Evolutionary conservation across 345 rosid genomes (phyloP).

Genomic region (Arabis hirsuta): DNA sequence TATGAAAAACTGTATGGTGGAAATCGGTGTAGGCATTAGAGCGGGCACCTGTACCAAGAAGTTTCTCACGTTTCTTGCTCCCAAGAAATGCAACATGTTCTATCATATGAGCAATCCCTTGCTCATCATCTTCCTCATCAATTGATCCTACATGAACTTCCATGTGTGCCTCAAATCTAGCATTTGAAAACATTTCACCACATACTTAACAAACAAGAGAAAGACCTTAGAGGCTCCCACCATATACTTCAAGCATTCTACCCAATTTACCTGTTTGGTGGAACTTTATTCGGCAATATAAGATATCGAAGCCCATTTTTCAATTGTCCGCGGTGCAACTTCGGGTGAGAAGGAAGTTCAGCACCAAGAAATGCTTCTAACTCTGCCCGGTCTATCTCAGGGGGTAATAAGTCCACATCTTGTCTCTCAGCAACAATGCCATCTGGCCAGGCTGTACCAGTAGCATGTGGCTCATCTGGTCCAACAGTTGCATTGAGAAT

Average conservation of each 20-base stretch:
- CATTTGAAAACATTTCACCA: slow-evolving; percentile 34
- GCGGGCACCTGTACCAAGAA: slow-evolving; percentile 97
- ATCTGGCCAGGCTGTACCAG: slow-evolving; percentile 85
- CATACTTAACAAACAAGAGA: slow-evolving; percentile 14
- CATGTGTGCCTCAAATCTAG: slow-evolving; percentile 99
- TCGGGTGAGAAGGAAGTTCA: slow-evolving; percentile 90
- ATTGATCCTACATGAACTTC: slow-evolving; percentile 98
- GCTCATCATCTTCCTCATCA: slow-evolving; percentile 99
- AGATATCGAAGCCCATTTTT: slow-evolving; percentile 96
- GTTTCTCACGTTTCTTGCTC: slow-evolving; percentile 98
- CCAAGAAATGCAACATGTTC: slow-evolving; percentile 99
- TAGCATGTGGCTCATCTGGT: slow-evolving; percentile 98
- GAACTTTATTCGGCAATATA: slow-evolving; percentile 95
- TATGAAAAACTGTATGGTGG: slow-evolving; percentile 98
- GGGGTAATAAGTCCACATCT: slow-evolving; percentile 59
- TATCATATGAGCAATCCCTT: slow-evolving; percentile 99
- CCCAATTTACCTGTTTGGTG: slow-evolving; percentile 74
- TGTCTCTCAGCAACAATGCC: slow-evolving; percentile 71
- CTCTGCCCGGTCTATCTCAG: slow-evolving; percentile 53
- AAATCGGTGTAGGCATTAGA: slow-evolving; percentile 99
- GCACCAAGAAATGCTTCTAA: slow-evolving; percentile 63
- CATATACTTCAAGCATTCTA: slow-evolving; percentile 8
- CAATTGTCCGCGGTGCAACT: slow-evolving; percentile 79
- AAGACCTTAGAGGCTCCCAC: slow-evolving; percentile 24
- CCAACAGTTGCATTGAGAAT: slow-evolving; percentile 77